Percentiles rank a stretch among this genome's conserved stretches.
phyloP scores from a whole-genome alignment of 2,329 filamentous ascomycete species.

The Aspergillus sp. region DNA sequence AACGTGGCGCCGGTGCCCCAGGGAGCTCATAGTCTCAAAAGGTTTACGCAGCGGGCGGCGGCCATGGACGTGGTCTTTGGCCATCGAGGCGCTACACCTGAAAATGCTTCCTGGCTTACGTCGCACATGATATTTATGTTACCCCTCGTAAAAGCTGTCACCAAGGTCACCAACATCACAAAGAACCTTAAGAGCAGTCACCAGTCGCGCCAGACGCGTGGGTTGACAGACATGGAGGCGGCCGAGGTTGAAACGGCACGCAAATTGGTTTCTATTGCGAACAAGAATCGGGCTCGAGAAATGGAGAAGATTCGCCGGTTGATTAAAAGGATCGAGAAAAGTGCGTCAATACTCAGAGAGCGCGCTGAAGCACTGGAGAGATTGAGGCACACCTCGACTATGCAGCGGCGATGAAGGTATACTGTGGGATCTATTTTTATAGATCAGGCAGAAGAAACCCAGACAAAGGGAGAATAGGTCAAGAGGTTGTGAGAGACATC shows the following conservation, averaged over 20 bases:
- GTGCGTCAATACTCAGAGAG: slow-evolving; percentile 16
- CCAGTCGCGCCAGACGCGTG: neutral
- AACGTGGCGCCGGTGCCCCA: slow-evolving; percentile 19
- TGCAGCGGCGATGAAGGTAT: neutral
- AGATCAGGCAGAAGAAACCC: too few species aligned
- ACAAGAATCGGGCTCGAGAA: slow-evolving; percentile 24
- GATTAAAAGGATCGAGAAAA: slow-evolving; percentile 19
- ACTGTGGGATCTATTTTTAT: neutral
- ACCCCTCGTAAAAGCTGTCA: slow-evolving; percentile 29
- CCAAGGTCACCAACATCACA: slow-evolving; percentile 19
- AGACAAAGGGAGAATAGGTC: too few species aligned
- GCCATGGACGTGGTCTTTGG: slow-evolving; percentile 25
- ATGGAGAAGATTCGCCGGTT: slow-evolving; percentile 19
- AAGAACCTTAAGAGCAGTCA: slow-evolving; percentile 18
- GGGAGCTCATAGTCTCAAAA: slow-evolving; percentile 21
- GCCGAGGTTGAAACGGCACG: slow-evolving; percentile 26
- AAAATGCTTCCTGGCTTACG: slow-evolving; percentile 29
- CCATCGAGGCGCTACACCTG: slow-evolving; percentile 23
- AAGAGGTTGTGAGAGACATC: too few species aligned
- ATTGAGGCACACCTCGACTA: neutral
- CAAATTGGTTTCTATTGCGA: slow-evolving; percentile 19
- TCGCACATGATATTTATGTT: slow-evolving; percentile 16
- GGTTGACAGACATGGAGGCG: slow-evolving; percentile 20
- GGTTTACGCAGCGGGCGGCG: slow-evolving; percentile 21
- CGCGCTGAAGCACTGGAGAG: slow-evolving; percentile 16